Percentiles rank a stretch among this genome's conserved stretches.
These are phyloP conservation scores for Lunasporangiospora selenospora DNA, from an alignment of 192 early-diverging fungal species.

Conservation along the genomic window DNA sequence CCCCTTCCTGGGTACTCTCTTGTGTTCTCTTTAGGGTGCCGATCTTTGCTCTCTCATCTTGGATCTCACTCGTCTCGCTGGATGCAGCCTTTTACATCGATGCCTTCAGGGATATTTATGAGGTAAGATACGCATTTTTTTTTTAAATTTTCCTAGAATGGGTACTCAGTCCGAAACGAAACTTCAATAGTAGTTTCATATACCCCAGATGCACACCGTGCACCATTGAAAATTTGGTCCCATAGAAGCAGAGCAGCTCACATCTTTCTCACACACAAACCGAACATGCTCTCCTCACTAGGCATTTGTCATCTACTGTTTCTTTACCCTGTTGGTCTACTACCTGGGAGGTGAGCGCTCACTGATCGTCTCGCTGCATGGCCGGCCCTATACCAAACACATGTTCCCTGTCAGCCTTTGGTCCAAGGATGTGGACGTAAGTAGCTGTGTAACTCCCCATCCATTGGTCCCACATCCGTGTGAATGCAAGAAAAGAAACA, in stretches of 20 bases:
- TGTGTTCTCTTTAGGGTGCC: conserved; percentile 77
- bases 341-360: conserved; percentile 86
- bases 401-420: conserved; percentile 76
- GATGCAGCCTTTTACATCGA: conserved; percentile 80
- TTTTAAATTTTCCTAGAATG: too few species aligned
- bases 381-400: conserved; percentile 69
- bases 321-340: conserved; percentile 82
- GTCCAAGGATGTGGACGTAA: conserved; percentile 71
- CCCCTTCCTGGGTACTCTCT: too few species aligned
- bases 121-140: conserved; percentile 37
- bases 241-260: too few species aligned
- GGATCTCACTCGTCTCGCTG: conserved; percentile 68
- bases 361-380: conserved; percentile 76
- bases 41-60: conserved; percentile 82
- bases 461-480: too few species aligned
- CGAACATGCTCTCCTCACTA: background rate
- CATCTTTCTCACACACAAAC: background rate
- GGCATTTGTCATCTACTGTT: conserved; percentile 91
- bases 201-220: too few species aligned
- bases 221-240: too few species aligned
- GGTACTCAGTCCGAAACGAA: too few species aligned
- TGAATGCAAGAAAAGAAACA: too few species aligned
- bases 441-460: too few species aligned
- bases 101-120: conserved; percentile 87
- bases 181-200: too few species aligned